A percentile compares a stretch with the other conserved stretches of the same genome.
Conservation (phyloP, 1,284 basidiomycete species). For the Apiotrichum gracile region DNA sequence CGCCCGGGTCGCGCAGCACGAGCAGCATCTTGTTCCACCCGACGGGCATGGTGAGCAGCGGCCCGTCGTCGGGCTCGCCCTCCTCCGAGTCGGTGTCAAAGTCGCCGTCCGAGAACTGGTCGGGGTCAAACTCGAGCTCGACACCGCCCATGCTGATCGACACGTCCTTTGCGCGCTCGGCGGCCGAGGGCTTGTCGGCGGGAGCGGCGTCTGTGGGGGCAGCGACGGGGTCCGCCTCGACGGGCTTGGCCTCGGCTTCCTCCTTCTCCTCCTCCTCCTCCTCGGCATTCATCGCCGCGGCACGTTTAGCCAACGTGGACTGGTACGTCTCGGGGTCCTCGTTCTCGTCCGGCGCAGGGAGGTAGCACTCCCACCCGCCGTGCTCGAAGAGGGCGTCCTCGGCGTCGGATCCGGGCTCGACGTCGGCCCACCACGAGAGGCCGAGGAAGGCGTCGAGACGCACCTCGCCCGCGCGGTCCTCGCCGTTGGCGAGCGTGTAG, state of each 20-base stretch:
- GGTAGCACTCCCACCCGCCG: constrained; percentile 97
- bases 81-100: constrained; percentile 52
- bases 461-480: constrained; percentile 62
- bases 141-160: constrained; percentile 34
- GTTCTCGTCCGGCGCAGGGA: constrained; percentile 86
- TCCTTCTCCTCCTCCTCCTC: not conserved
- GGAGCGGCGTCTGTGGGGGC: too few relatives aligned
- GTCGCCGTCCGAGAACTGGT: constrained; percentile 46
- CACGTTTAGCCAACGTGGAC: constrained; percentile 50
- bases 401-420: constrained; percentile 44
- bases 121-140: constrained; percentile 47
- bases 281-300: constrained; percentile 6
- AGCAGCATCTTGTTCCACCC: constrained; percentile 85
- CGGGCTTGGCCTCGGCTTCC: not conserved
- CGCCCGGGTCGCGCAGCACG: constrained; percentile 85
- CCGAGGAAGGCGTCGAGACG: constrained; percentile 85
- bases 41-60: constrained; percentile 81
- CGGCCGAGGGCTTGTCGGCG: constrained; percentile 6
- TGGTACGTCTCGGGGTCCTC: constrained; percentile 93
- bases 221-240: too few relatives aligned
- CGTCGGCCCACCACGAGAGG: constrained; percentile 66
- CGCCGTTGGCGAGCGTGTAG: constrained; percentile 89
- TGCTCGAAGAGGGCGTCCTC: constrained; percentile 54
- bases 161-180: constrained; percentile 30
- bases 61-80: constrained; percentile 64